phyloP scores from a whole-genome alignment of 768 basidiomycete species.

The Boletus rubropictus region DNA sequence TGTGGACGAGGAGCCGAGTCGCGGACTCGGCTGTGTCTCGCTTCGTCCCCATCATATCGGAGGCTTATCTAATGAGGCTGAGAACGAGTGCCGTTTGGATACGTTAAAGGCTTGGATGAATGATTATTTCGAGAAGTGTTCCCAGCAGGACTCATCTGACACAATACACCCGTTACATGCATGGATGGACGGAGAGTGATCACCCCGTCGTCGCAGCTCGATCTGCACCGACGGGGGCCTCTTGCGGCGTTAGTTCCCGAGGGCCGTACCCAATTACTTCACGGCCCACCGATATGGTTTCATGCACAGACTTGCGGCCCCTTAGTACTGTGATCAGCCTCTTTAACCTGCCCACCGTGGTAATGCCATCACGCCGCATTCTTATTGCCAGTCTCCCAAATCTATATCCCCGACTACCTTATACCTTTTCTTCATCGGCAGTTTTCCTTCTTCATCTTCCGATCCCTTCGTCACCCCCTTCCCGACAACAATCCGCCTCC shows the following conservation, averaged over 20 bases:
- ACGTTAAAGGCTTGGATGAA: conserved; percentile 21
- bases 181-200: conserved; percentile 9
- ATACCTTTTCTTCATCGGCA: conserved; percentile 19
- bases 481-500: conserved; percentile 16
- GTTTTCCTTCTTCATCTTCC: conserved; percentile 24
- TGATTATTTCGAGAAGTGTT: conserved; percentile 14
- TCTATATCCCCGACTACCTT: conserved; percentile 28
- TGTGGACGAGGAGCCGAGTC: conserved; percentile 10
- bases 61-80: conserved; percentile 28
- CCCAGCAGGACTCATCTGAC: conserved; percentile 16
- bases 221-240: conserved; percentile 25
- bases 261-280: conserved; percentile 29
- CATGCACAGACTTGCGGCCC: conserved; percentile 29
- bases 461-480: conserved; percentile 26
- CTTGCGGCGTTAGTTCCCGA: conserved; percentile 32
- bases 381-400: conserved; percentile 24
- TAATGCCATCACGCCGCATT: conserved; percentile 29
- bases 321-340: conserved; percentile 25
- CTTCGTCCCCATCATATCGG: conserved; percentile 24
- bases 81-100: background rate
- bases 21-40: conserved; percentile 3
- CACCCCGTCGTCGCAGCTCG: conserved; percentile 24
- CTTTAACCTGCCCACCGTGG: conserved; percentile 28
- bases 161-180: conserved; percentile 6
- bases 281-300: conserved; percentile 27